These are phyloP conservation scores for Cinnamomum micranthum DNA, from an alignment of 164 flowering plant species.

Conservation along the genomic window DNA sequence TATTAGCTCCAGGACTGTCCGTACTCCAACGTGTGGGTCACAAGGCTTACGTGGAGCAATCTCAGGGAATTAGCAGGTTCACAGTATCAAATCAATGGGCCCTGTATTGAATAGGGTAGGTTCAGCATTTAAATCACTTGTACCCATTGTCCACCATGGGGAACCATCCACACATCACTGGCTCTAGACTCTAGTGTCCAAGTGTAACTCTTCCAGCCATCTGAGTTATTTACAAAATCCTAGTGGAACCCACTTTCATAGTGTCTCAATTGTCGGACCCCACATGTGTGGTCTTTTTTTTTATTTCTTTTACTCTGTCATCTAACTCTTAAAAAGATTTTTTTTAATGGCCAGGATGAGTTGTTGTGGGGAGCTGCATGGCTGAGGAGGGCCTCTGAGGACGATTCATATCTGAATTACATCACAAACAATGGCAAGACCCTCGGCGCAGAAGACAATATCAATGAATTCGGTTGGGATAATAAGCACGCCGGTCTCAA, in stretches of 20 bases:
- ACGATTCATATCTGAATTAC: constrained; percentile 58
- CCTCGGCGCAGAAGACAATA: constrained; percentile 83
- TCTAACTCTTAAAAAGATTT: background rate
- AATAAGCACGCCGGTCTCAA: constrained; percentile 95
- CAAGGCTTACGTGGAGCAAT: background rate
- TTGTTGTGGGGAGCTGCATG: constrained; percentile 98
- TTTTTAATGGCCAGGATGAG: constrained; percentile 60
- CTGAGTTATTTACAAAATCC: too few species aligned
- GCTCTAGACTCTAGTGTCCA: too few species aligned
- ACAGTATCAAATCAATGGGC: background rate
- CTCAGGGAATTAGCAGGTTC: too few species aligned
- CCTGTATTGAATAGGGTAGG: background rate
- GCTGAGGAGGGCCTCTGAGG: constrained; percentile 71
- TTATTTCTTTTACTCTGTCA: too few species aligned
- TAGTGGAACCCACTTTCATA: too few species aligned
- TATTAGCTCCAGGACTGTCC: background rate
- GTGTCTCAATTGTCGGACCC: too few species aligned
- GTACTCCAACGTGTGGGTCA: background rate
- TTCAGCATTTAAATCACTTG: background rate
- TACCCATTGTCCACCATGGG: too few species aligned
- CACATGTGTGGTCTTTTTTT: too few species aligned
- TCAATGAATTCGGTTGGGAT: constrained; percentile 96
- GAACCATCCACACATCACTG: too few species aligned
- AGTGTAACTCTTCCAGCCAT: too few species aligned
- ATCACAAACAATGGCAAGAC: constrained; percentile 73